phyloP scores from a whole-genome alignment of 1,139 yeast genomes.

The Geotrichum aggregatum region DNA sequence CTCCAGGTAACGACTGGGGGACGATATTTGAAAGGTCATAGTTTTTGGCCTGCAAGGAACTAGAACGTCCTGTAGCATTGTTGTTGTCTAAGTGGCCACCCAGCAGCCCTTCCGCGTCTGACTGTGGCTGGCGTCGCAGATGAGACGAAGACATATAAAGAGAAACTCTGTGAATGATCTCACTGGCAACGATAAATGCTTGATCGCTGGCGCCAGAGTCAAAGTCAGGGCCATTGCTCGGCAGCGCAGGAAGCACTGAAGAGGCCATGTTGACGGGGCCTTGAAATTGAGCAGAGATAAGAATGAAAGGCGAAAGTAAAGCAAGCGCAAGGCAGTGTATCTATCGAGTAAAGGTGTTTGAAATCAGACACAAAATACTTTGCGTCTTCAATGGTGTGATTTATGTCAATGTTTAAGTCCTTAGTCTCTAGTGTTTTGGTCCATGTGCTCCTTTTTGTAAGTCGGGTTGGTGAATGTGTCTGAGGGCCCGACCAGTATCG shows the following conservation, averaged over 20 bases:
- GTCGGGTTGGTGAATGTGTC: no score
- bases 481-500: no score
- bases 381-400: no score
- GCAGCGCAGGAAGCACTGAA: background rate
- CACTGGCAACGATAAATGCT: constrained; percentile 17
- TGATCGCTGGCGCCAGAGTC: constrained; percentile 9
- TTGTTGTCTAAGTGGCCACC: background rate
- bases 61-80: background rate
- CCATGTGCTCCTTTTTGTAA: no score
- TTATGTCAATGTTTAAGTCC: no score
- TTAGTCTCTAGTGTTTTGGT: no score
- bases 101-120: constrained; percentile 6
- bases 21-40: constrained; percentile 12
- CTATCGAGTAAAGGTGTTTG: no score
- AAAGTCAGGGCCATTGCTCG: background rate
- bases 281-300: no score
- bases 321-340: no score
- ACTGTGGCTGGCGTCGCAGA: constrained; percentile 10
- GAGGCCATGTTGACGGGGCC: background rate
- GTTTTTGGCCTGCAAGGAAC: background rate
- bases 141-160: constrained; percentile 19
- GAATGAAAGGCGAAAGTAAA: no score
- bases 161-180: constrained; percentile 18
- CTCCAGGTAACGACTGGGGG: constrained; percentile 25
- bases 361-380: no score